Conservation (phyloP, 1,139 yeast genomes). For the Debaryomycetaceae sp. region DNA sequence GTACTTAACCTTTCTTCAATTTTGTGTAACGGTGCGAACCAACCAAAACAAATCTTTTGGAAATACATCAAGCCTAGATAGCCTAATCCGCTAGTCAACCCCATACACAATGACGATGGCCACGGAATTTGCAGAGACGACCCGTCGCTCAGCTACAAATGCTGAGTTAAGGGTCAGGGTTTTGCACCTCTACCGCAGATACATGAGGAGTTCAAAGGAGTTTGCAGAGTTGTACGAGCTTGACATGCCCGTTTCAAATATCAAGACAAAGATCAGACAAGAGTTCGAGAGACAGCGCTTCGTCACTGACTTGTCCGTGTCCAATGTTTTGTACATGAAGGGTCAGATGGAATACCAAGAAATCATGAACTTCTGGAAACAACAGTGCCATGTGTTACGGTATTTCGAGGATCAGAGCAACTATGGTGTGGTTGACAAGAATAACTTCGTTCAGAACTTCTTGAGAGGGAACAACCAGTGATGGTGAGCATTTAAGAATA, state of each 20-base stretch:
- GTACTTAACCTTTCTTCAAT: no score
- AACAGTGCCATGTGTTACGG: constrained; percentile 79
- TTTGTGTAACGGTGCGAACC: constrained; percentile 14
- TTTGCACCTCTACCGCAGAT: constrained; percentile 68
- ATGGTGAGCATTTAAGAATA: constrained; percentile 3
- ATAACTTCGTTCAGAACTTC: constrained; percentile 67
- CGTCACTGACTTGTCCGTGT: constrained; percentile 60
- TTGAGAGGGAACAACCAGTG: constrained; percentile 47
- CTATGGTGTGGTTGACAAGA: constrained; percentile 44
- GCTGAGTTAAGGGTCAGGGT: constrained; percentile 64
- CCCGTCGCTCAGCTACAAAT: constrained; percentile 60
- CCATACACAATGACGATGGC: constrained; percentile 50
- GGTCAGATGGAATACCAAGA: constrained; percentile 94
- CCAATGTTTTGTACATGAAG: constrained; percentile 68
- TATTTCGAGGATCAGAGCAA: constrained; percentile 67
- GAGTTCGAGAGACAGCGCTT: constrained; percentile 83
- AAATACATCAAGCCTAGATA: neutral
- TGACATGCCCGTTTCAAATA: constrained; percentile 77
- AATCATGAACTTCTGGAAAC: constrained; percentile 86
- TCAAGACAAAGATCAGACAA: constrained; percentile 82
- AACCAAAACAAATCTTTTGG: constrained; percentile 25
- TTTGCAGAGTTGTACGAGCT: constrained; percentile 70
- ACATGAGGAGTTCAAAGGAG: constrained; percentile 59
- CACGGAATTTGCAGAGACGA: constrained; percentile 82
- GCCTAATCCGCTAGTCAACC: neutral